Evolutionary conservation across 2,329 filamentous ascomycete species (phyloP).

Genomic region (Colletotrichum melonis): DNA sequence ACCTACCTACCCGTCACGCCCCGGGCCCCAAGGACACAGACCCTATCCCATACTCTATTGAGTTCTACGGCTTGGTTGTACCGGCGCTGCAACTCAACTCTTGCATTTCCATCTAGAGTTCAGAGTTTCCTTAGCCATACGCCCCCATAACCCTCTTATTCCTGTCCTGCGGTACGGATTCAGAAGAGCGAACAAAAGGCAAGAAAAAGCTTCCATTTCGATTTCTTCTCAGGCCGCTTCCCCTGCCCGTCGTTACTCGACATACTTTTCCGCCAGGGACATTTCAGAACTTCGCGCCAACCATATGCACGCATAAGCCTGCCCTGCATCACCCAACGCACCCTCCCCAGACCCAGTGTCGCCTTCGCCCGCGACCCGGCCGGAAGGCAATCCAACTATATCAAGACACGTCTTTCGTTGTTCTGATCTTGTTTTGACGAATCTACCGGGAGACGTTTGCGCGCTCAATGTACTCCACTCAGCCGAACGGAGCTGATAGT

Average conservation of each 20-base stretch:
- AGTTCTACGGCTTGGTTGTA: constrained; percentile 35
- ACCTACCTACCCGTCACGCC: constrained; percentile 25
- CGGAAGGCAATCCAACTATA: constrained; percentile 63
- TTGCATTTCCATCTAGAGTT: constrained; percentile 34
- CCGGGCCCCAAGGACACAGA: constrained; percentile 29
- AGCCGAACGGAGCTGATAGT: constrained; percentile 82
- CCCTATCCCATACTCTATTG: constrained; percentile 25
- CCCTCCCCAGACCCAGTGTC: constrained; percentile 48
- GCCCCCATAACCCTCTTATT: constrained; percentile 21
- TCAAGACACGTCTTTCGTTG: constrained; percentile 72
- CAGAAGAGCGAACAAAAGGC: constrained; percentile 18
- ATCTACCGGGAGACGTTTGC: constrained; percentile 47
- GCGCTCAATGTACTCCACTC: constrained; percentile 65
- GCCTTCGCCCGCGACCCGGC: constrained; percentile 44
- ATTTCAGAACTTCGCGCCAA: constrained; percentile 52
- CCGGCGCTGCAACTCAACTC: constrained; percentile 33
- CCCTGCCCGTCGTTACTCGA: constrained; percentile 29
- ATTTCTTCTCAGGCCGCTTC: constrained; percentile 25
- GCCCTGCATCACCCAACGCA: constrained; percentile 55
- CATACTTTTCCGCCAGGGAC: constrained; percentile 29
- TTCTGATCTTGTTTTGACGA: constrained; percentile 52
- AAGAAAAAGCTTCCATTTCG: constrained; percentile 33
- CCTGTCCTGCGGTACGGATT: constrained; percentile 3
- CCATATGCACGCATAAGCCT: constrained; percentile 62
- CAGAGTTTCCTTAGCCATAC: constrained; percentile 32